Conservation (phyloP, 768 basidiomycete species). For the Boletus rubroflammeus region DNA sequence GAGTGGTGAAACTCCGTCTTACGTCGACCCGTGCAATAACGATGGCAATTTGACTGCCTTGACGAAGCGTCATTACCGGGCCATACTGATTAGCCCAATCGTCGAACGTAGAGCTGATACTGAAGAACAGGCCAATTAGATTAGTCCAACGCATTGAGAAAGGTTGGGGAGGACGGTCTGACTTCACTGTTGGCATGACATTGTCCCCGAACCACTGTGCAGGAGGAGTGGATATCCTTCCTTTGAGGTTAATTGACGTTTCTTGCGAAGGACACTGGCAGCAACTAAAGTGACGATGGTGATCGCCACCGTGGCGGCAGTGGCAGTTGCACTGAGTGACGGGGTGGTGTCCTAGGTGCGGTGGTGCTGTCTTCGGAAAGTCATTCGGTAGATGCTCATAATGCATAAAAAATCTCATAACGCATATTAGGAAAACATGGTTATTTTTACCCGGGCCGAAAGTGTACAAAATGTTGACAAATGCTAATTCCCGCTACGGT, state of each 20-base stretch:
- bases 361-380: background rate
- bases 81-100: constrained; percentile 57
- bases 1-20: background rate
- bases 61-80: constrained; percentile 52
- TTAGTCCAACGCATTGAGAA: background rate
- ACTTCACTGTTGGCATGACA: constrained; percentile 10
- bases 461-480: no score
- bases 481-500: no score
- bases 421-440: no score
- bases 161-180: background rate
- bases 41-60: constrained; percentile 34
- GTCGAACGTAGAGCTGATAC: constrained; percentile 35
- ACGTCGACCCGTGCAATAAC: constrained; percentile 21
- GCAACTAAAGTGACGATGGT: background rate
- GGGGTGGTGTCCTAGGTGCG: background rate
- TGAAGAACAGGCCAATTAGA: background rate
- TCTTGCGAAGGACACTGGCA: background rate
- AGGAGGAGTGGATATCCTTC: constrained; percentile 10
- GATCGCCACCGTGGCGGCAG: background rate
- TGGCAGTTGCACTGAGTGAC: background rate
- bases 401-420: no score
- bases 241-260: background rate
- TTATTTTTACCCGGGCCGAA: no score
- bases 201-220: constrained; percentile 4
- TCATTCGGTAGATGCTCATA: no score